Evolutionary conservation across 2,329 filamentous ascomycete species (phyloP).

Genomic region (Xylariaceae sp.): DNA sequence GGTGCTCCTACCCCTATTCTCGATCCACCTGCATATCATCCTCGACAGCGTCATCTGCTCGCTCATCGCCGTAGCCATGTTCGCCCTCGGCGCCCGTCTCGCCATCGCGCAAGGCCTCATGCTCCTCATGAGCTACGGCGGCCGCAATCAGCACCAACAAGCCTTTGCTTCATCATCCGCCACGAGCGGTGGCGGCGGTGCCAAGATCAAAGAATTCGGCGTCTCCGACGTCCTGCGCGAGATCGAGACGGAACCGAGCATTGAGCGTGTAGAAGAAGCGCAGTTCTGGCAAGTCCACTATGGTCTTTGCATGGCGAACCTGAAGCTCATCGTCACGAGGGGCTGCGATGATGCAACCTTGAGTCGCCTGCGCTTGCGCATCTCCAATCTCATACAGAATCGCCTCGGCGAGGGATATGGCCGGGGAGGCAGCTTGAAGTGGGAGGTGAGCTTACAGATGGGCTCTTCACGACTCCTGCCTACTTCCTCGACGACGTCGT

Average conservation of each 20-base stretch:
- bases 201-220: constrained; percentile 41
- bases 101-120: constrained; percentile 86
- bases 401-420: constrained; percentile 86
- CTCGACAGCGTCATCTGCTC: constrained; percentile 79
- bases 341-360: constrained; percentile 68
- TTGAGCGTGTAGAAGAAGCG: constrained; percentile 79
- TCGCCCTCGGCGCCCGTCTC: constrained; percentile 75
- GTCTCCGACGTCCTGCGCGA: constrained; percentile 76
- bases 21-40: constrained; percentile 75
- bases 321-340: constrained; percentile 68
- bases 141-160: constrained; percentile 26
- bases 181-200: too few relatives aligned
- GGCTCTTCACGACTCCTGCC: too few relatives aligned
- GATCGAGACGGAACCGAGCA: constrained; percentile 74
- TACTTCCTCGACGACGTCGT: too few relatives aligned
- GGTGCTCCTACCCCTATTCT: constrained; percentile 76
- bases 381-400: constrained; percentile 77
- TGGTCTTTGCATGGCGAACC: constrained; percentile 89
- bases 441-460: constrained; percentile 91
- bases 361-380: constrained; percentile 68
- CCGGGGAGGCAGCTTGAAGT: constrained; percentile 70
- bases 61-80: constrained; percentile 83
- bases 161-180: too few relatives aligned
- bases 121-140: constrained; percentile 85
- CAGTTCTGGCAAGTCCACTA: constrained; percentile 99